A percentile compares a stretch with the other conserved stretches of the same genome.
These are phyloP conservation scores for Scleroderma citrinum DNA, from an alignment of 768 basidiomycete genomes.

Conservation along the genomic window DNA sequence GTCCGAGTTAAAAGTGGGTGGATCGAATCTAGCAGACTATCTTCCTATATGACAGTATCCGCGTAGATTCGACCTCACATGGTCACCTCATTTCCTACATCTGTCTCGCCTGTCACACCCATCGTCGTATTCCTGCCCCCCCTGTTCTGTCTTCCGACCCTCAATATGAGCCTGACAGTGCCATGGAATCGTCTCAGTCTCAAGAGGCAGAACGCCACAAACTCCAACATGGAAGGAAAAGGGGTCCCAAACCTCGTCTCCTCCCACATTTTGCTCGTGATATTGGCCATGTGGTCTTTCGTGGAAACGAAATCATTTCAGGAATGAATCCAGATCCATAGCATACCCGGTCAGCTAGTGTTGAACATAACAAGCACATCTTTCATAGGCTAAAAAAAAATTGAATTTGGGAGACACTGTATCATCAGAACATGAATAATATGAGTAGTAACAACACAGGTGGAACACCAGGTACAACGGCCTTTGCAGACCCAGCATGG, in stretches of 20 bases:
- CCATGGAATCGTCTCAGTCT: neutral
- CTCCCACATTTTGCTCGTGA: slow-evolving; percentile 60
- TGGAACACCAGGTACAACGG: slow-evolving; percentile 13
- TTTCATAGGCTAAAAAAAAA: too few species aligned
- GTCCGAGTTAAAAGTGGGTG: slow-evolving; percentile 61
- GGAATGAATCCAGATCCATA: neutral
- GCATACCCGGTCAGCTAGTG: too few species aligned
- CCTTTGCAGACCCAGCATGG: slow-evolving; percentile 18
- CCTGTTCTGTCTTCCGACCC: slow-evolving; percentile 27
- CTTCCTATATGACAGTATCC: slow-evolving; percentile 13
- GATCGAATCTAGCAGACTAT: neutral
- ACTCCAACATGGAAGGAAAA: slow-evolving; percentile 10
- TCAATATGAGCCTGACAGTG: neutral
- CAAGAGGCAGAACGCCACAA: neutral
- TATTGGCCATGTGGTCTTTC: slow-evolving; percentile 60
- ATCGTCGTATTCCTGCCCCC: slow-evolving; percentile 66
- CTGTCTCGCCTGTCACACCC: slow-evolving; percentile 52
- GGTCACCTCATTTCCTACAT: slow-evolving; percentile 52
- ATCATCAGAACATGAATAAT: slow-evolving; percentile 14
- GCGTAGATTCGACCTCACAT: slow-evolving; percentile 39
- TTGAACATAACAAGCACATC: too few species aligned
- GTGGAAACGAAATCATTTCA: slow-evolving; percentile 49
- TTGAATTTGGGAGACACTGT: too few species aligned
- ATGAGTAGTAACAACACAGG: slow-evolving; percentile 6
- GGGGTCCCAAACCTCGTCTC: slow-evolving; percentile 29